Evolutionary conservation across 202 grass and related monocot genomes (phyloP), one percentile per base, ranked within the genome.

Genomic region (Musa balbisiana): DNA sequence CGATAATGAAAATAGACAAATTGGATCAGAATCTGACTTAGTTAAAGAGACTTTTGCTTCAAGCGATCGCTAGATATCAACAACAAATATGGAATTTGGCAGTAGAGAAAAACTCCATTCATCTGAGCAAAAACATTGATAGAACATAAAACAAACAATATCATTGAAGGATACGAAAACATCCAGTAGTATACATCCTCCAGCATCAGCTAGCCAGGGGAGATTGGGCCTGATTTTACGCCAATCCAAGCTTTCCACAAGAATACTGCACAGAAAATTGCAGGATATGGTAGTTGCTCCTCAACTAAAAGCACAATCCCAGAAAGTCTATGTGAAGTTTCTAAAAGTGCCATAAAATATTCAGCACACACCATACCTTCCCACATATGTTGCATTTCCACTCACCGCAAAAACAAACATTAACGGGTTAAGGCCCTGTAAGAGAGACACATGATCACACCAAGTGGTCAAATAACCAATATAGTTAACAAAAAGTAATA

Each of bases 221-320:
- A 99, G 87, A 85, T 99, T 99, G 73, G 91, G 96, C 54, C 58
- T 74, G 33, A 99, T 82, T 75, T 76, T 89, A 59, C 80, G 79
- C 96, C 96, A 99, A 16, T 92, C 89, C 85, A 90, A 55, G 79
- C 96, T 95, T 83, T 95, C 92, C 52, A 99, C 87, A 81, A 95
- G 89, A 55, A 99, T 99, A 76, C 96, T 99, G 96, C 87, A 84
- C n/a, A 71, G 49, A 3, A 74, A 83, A 82, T 52, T 24, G 71
- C 17, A 74, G 9, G 43, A 66, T 49, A 52, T 21, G 6, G 10
- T 9, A 52, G 64, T 0, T 66, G 64, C 64, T 27, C 25, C 15
- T 24, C 11, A 8, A 66, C n/a, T 1, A 5, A 17, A 58, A 58
- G 55, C 11, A 58, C 11, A 58, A 58, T n/a, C 15, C 14, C 17